phyloP scores from a whole-genome alignment of 2,329 filamentous ascomycete genomes.

The Xylariaceae sp. region DNA sequence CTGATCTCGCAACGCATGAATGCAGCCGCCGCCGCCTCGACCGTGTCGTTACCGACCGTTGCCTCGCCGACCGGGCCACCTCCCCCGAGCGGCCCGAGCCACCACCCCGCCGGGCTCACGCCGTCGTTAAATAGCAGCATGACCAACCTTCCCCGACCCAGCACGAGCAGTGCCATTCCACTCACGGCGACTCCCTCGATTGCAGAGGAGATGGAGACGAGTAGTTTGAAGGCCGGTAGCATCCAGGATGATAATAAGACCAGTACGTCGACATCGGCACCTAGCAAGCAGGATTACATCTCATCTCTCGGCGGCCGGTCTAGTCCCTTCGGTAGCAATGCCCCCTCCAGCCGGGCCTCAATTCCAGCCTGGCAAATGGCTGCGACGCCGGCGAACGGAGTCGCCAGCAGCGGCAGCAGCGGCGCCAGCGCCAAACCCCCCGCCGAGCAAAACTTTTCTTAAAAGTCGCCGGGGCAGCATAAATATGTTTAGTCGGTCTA shows the following conservation, averaged over 20 bases:
- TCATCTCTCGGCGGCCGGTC: constrained; percentile 36
- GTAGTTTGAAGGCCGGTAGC: constrained; percentile 7
- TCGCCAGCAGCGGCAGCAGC: background rate
- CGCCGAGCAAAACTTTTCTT: constrained; percentile 25
- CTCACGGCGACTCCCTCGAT: constrained; percentile 23
- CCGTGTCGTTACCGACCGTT: constrained; percentile 10
- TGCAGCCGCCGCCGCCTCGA: constrained; percentile 18
- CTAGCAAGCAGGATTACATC: constrained; percentile 30
- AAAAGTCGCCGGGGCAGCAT: background rate
- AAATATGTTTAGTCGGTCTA: background rate
- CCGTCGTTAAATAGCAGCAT: background rate
- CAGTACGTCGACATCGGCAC: constrained; percentile 18
- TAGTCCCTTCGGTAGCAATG: constrained; percentile 47
- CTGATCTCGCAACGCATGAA: constrained; percentile 64
- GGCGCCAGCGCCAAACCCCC: constrained; percentile 13
- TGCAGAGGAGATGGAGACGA: constrained; percentile 26
- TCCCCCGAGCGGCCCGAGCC: background rate
- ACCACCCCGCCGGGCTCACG: background rate
- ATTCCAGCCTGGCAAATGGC: constrained; percentile 80
- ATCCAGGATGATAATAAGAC: constrained; percentile 26
- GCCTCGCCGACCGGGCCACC: background rate
- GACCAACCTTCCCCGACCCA: constrained; percentile 8
- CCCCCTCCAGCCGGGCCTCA: constrained; percentile 53
- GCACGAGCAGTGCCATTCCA: constrained; percentile 16
- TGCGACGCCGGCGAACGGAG: constrained; percentile 35